Percentiles rank a stretch among this genome's conserved stretches.
phyloP scores from a whole-genome alignment of 176 grass and related monocot species.

The Triticum timopheevii region DNA sequence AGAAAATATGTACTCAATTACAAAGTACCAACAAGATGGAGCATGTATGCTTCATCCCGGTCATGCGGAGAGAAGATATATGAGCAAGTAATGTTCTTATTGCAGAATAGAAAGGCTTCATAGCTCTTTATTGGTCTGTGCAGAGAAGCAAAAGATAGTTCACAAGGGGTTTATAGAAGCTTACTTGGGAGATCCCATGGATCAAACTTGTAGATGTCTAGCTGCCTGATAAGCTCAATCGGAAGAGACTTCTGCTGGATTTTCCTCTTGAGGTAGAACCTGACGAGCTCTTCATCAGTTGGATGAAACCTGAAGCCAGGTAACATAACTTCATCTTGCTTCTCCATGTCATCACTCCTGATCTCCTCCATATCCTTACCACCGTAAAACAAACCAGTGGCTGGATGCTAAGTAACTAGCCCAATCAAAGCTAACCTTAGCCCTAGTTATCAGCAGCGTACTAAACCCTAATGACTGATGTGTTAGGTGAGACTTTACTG shows the following conservation, averaged over 20 bases:
- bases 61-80: background rate
- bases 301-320: conserved; percentile 99
- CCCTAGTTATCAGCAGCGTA: conserved; percentile 23
- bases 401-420: conserved; percentile 10
- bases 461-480: conserved; percentile 35
- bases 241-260: conserved; percentile 89
- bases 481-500: conserved; percentile 11
- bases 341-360: conserved; percentile 74
- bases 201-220: conserved; percentile 99
- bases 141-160: background rate
- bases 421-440: conserved; percentile 29
- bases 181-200: conserved; percentile 99
- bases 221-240: conserved; percentile 96
- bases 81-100: background rate
- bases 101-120: background rate
- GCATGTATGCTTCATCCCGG: background rate
- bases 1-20: background rate
- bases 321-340: conserved; percentile 85
- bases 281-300: conserved; percentile 94
- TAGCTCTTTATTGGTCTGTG: conserved; percentile 5
- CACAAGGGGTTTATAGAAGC: conserved; percentile 25
- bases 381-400: conserved; percentile 8
- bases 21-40: conserved; percentile 6
- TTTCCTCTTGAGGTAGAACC: conserved; percentile 95
- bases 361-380: conserved; percentile 62